Evolutionary conservation across 78 protist species (phyloP).

Genomic region (Blattamonas nauphoetae): DNA sequence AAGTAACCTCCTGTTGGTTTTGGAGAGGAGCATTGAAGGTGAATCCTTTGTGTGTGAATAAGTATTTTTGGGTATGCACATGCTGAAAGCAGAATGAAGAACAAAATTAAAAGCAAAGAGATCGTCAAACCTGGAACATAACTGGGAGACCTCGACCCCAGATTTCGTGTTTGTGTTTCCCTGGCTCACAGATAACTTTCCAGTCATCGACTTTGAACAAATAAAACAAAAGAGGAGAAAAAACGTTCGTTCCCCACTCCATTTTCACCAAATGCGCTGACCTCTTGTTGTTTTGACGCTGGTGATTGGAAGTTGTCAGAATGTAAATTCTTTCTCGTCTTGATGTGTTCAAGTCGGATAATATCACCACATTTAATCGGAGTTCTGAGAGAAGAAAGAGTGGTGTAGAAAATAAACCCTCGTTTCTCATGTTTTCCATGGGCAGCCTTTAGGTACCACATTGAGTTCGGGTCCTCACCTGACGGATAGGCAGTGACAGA

Average conservation of each 20-base stretch:
- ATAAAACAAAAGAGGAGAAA: background rate
- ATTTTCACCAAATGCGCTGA: background rate
- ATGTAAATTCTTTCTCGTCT: slow-evolving; percentile 1
- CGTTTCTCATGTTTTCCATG: background rate
- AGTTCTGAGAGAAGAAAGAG: background rate
- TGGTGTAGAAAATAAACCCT: background rate
- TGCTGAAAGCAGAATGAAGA: background rate
- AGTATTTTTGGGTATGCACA: background rate
- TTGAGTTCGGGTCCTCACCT: slow-evolving; percentile 32
- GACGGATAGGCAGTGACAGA: slow-evolving; percentile 34
- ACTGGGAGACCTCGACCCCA: background rate
- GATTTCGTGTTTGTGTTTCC: background rate
- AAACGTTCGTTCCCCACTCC: background rate
- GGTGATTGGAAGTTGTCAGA: background rate
- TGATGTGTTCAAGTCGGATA: slow-evolving; percentile 6
- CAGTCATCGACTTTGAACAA: background rate
- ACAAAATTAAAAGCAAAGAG: background rate
- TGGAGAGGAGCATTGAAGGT: background rate
- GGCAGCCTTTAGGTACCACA: slow-evolving; percentile 22
- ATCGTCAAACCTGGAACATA: background rate
- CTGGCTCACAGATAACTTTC: background rate
- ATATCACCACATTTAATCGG: background rate
- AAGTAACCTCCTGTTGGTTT: background rate
- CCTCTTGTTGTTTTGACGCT: slow-evolving; percentile 4
- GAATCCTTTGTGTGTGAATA: background rate